Evolutionary conservation across 495 filamentous ascomycete genomes (phyloP).

Genomic region (Podospora australis): DNA sequence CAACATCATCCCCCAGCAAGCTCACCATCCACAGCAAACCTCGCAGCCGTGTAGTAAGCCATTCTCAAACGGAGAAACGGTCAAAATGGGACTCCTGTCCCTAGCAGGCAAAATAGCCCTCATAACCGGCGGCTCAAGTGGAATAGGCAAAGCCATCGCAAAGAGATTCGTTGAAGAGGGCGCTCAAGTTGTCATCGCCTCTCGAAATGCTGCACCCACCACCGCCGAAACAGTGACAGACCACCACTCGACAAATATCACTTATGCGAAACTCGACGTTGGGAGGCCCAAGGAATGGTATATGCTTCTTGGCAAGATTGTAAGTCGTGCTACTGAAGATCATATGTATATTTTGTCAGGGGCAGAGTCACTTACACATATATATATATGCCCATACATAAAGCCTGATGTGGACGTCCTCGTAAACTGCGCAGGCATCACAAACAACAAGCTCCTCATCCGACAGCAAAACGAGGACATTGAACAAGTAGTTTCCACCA

Average conservation of each 20-base stretch:
- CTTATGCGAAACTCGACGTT: too few species aligned
- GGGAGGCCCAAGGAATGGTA: too few species aligned
- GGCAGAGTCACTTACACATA: too few species aligned
- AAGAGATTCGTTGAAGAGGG: slow-evolving; percentile 58
- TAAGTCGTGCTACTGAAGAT: too few species aligned
- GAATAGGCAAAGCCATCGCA: slow-evolving; percentile 53
- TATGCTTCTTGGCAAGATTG: too few species aligned
- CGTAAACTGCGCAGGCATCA: slow-evolving; percentile 69
- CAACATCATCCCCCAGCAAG: too few species aligned
- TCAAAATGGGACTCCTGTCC: slow-evolving; percentile 7
- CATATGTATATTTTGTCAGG: too few species aligned
- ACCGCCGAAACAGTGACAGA: too few species aligned
- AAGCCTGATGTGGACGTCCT: slow-evolving; percentile 52
- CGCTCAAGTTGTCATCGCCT: slow-evolving; percentile 51
- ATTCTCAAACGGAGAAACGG: too few species aligned
- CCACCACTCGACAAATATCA: too few species aligned
- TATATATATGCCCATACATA: too few species aligned
- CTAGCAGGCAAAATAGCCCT: slow-evolving; percentile 30
- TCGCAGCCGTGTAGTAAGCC: not conserved
- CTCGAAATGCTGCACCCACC: slow-evolving; percentile 32
- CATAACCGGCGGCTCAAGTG: slow-evolving; percentile 35
- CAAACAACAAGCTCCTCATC: slow-evolving; percentile 53
- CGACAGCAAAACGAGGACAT: slow-evolving; percentile 35
- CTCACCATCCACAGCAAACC: too few species aligned
- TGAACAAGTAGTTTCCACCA: slow-evolving; percentile 52